Percentiles rank a stretch among this genome's conserved stretches.
Evolutionary conservation across 1,139 yeast genomes (phyloP).

Genomic region (Saccharomycopsis hybrid): DNA sequence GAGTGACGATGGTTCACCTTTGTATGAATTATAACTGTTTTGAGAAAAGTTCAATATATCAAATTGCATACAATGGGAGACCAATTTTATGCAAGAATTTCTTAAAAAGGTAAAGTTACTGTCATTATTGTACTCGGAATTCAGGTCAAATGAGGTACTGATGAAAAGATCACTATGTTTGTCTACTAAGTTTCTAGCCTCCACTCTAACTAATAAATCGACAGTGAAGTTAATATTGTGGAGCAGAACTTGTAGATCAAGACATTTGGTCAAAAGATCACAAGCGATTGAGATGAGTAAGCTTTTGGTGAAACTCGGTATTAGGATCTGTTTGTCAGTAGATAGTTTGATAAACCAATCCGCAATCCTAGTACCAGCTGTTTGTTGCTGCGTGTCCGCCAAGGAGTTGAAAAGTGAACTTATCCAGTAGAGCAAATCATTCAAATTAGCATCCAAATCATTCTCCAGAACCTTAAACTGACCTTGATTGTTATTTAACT

Average conservation of each 20-base stretch:
- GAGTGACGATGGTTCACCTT: constrained; percentile 34
- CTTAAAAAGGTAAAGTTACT: constrained; percentile 4
- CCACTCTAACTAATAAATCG: constrained; percentile 37
- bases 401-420: constrained; percentile 33
- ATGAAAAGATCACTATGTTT: constrained; percentile 15
- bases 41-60: constrained; percentile 55
- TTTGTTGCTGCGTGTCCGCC: constrained; percentile 37
- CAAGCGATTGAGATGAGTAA: constrained; percentile 29
- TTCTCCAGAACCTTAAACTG: no score
- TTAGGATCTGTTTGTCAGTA: constrained; percentile 24
- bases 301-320: constrained; percentile 23
- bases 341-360: constrained; percentile 20
- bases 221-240: constrained; percentile 30
- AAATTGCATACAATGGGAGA: constrained; percentile 43
- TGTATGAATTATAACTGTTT: constrained; percentile 40
- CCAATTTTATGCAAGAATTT: constrained; percentile 36
- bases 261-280: constrained; percentile 26
- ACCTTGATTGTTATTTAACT: constrained; percentile 26
- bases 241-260: constrained; percentile 26
- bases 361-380: constrained; percentile 25
- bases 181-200: constrained; percentile 36
- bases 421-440: constrained; percentile 41
- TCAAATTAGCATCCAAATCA: constrained; percentile 24
- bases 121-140: background rate
- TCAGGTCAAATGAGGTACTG: constrained; percentile 8